Conservation (phyloP, 345 rosid species). For the Rhizophora mangle region DNA sequence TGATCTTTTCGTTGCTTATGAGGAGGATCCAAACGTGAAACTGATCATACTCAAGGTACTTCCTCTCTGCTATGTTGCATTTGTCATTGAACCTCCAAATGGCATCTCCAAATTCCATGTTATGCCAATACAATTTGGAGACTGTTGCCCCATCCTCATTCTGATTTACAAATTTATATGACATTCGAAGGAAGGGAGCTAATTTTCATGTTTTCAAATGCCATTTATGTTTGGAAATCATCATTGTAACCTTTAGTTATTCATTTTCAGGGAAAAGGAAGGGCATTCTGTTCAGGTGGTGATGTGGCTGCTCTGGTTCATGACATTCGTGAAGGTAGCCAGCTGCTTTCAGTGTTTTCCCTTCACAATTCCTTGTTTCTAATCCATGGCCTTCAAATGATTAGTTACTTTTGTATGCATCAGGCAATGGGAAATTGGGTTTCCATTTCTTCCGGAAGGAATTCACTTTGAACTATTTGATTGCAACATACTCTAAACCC, state of each 20-base stretch:
- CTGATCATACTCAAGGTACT: slow-evolving; percentile 68
- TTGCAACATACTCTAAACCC: slow-evolving; percentile 67
- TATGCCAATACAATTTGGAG: too few relatives aligned
- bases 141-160: too few relatives aligned
- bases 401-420: slow-evolving; percentile 10
- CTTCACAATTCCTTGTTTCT: not conserved
- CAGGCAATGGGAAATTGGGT: slow-evolving; percentile 59
- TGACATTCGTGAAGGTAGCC: slow-evolving; percentile 39
- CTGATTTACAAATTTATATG: too few relatives aligned
- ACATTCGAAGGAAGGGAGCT: too few relatives aligned
- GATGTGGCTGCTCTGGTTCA: slow-evolving; percentile 63
- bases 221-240: too few relatives aligned
- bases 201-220: too few relatives aligned
- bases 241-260: not conserved
- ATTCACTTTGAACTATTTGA: slow-evolving; percentile 52
- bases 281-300: slow-evolving; percentile 83
- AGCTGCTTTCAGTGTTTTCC: not conserved
- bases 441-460: slow-evolving; percentile 48
- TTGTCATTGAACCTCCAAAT: not conserved
- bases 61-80: not conserved
- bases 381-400: not conserved
- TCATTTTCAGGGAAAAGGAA: slow-evolving; percentile 56
- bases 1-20: slow-evolving; percentile 57
- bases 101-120: too few relatives aligned
- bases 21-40: slow-evolving; percentile 56